Percentiles rank a stretch among this genome's conserved stretches.
Evolutionary conservation across 768 basidiomycete species (phyloP).

Genomic region (Obba rivulosa): DNA sequence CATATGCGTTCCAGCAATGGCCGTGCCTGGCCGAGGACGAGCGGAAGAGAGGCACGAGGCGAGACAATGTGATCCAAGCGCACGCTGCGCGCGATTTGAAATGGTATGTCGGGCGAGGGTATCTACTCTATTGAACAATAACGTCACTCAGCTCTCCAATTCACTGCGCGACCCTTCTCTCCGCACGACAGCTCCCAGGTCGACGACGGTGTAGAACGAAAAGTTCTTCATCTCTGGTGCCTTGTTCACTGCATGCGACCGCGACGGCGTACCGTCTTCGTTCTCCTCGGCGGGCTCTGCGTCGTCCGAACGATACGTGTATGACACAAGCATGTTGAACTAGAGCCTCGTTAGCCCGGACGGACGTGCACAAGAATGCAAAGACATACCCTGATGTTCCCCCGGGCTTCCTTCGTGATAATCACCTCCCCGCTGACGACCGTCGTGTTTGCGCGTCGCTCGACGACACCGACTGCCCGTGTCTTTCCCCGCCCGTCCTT

Average conservation of each 20-base stretch:
- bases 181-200: conserved; percentile 67
- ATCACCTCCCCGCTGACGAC: conserved; percentile 86
- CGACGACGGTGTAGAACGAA: conserved; percentile 82
- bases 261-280: conserved; percentile 30
- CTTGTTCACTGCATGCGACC: conserved; percentile 31
- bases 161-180: conserved; percentile 39
- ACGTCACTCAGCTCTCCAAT: no score
- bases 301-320: conserved; percentile 92
- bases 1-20: no score
- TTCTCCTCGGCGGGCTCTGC: conserved; percentile 60
- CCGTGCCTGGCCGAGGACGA: no score
- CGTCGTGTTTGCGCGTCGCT: conserved; percentile 86
- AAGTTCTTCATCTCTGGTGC: conserved; percentile 79
- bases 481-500: conserved; percentile 41
- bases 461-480: conserved; percentile 75
- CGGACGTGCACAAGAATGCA: neutral
- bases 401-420: conserved; percentile 72
- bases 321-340: conserved; percentile 94
- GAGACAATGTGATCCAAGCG: no score
- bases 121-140: no score
- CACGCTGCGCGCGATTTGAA: no score
- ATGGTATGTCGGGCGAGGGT: no score
- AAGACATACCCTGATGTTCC: conserved; percentile 69
- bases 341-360: conserved; percentile 24
- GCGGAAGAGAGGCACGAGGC: no score